Evolutionary conservation across 2,329 filamentous ascomycete genomes (phyloP).

Genomic region (Fusarium drepaniforme): DNA sequence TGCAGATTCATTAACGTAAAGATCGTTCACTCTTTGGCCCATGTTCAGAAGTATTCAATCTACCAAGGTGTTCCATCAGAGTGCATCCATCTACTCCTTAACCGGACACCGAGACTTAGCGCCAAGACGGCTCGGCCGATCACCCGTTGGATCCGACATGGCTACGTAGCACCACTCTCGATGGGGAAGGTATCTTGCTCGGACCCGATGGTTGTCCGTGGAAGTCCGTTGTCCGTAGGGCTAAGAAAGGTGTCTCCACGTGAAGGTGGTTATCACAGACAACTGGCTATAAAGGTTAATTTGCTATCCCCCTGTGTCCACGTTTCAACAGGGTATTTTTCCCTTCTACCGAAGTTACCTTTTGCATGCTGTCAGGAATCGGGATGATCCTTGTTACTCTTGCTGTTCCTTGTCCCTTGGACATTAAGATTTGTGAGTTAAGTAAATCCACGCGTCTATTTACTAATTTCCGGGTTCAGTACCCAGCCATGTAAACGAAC

Average conservation of each 20-base stretch:
- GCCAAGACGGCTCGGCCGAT: not conserved
- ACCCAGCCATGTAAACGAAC: not conserved
- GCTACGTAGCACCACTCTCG: not conserved
- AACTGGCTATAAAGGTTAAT: not conserved
- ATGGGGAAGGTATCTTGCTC: not conserved
- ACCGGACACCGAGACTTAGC: not conserved
- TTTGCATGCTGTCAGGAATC: not conserved
- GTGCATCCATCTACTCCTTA: not conserved
- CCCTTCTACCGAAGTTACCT: not conserved
- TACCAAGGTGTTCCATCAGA: not conserved
- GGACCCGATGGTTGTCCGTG: not conserved
- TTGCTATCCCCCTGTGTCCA: not conserved
- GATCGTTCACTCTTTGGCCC: not conserved
- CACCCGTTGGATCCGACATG: constrained; percentile 1
- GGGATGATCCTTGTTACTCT: not conserved
- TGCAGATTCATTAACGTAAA: not conserved
- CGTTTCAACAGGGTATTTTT: not conserved
- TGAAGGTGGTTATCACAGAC: not conserved
- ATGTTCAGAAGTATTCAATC: not conserved
- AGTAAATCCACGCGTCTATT: not conserved
- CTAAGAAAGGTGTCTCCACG: not conserved
- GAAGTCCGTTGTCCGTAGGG: not conserved
- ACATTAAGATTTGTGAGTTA: not conserved
- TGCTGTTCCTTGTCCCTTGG: not conserved
- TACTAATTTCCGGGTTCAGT: not conserved